Evolutionary conservation across 1,284 basidiomycete genomes (phyloP).

Genomic region (Fistulina hepatica): DNA sequence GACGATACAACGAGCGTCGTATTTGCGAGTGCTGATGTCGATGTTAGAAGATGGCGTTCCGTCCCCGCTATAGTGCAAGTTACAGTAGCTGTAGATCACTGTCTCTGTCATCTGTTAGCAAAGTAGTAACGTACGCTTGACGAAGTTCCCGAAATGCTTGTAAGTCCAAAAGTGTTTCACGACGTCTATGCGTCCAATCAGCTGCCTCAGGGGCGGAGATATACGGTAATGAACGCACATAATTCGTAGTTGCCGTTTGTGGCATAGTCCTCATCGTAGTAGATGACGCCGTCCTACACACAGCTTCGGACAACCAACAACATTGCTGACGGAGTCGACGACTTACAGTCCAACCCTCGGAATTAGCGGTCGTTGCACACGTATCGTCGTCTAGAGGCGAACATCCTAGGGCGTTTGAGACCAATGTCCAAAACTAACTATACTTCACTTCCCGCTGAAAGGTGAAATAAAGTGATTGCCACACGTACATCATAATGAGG

Average conservation of each 20-base stretch:
- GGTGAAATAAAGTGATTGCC: not conserved
- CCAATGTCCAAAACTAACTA: slow-evolving; percentile 26
- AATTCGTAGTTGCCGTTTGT: slow-evolving; percentile 27
- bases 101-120: slow-evolving; percentile 23
- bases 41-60: slow-evolving; percentile 23
- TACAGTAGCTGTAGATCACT: slow-evolving; percentile 16
- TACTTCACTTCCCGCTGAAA: not conserved
- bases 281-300: slow-evolving; percentile 28
- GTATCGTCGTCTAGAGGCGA: slow-evolving; percentile 21
- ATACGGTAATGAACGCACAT: slow-evolving; percentile 17
- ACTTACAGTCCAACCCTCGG: slow-evolving; percentile 27
- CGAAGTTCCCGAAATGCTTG: slow-evolving; percentile 31
- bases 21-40: slow-evolving; percentile 21
- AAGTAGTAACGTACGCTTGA: slow-evolving; percentile 23
- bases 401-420: slow-evolving; percentile 24
- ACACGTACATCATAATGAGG: slow-evolving; percentile 26
- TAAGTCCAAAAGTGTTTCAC: slow-evolving; percentile 31
- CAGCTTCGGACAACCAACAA: not conserved
- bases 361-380: slow-evolving; percentile 24
- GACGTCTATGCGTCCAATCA: slow-evolving; percentile 26
- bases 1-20: slow-evolving; percentile 24
- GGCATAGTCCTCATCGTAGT: slow-evolving; percentile 27
- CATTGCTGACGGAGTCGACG: not conserved
- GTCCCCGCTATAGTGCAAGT: not conserved
- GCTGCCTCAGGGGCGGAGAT: slow-evolving; percentile 26